Base-by-base conservation (phyloP, 805 yeast species). In the Candida krabiensis region DNA sequence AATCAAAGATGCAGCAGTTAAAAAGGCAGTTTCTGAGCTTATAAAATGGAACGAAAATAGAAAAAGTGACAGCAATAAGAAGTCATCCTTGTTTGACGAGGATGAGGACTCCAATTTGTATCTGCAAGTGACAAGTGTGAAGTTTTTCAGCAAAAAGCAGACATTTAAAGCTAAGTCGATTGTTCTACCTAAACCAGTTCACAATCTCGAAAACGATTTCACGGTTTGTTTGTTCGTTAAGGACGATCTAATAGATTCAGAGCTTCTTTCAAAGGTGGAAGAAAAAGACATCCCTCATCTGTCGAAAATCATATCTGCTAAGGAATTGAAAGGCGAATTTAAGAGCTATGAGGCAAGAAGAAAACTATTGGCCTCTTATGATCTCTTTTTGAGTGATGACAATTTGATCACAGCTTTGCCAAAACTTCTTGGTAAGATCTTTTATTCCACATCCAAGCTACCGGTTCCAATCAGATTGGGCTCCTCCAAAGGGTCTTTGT, bases 311-410 rank as follows among this genome's bases (percentile, higher is more conserved):
- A 71, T 89, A 23, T 75, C 93, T 5, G 82, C 83, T 38, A 71
- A 78, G 31, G 84, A 88, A 50, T 71, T 93, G 47, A 87, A 87
- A 61, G 86, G 89, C 23, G 84, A 83, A 44, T 91, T 80, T 72
- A 88, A 88, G 66, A 78, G 86, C n/a, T 93, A 69, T 54, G 97
- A 93, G 63, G 82, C 89, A 43, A 81, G 89, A 61, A 80, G 97
- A 60, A 82, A 80, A 46, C 77, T 93, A 43, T 63, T 73, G 29
- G 60, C 71, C 12, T 80, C 78, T 41, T 86, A 77, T 58, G 95
- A 89, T 53, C 49, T 88, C 44, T 86, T 93, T 61, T 58, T 93
- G 29, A 82, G 87, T 37, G 99, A 93, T 64, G 96, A 89, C 46
- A 80, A 83, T 25, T 69, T 91, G 31, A 70, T 88, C 37, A 79